These are phyloP conservation scores for Aspergillus unguis DNA, from an alignment of 2,329 filamentous ascomycete genomes.

Conservation along the genomic window DNA sequence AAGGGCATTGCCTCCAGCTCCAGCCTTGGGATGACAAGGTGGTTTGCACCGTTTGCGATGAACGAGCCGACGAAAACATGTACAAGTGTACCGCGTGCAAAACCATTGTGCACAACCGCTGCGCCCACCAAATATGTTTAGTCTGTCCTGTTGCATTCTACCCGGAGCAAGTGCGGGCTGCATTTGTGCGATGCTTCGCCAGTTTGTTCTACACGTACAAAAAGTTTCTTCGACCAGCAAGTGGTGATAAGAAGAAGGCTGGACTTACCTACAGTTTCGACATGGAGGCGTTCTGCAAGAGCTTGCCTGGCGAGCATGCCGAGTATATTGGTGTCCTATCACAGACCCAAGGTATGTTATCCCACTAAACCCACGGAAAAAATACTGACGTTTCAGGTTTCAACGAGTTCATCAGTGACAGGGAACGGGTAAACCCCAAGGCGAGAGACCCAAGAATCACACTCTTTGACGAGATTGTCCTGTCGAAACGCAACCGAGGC, in stretches of 20 bases:
- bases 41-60: constrained; percentile 49
- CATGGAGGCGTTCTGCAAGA: constrained; percentile 63
- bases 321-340: constrained; percentile 62
- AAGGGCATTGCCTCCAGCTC: constrained; percentile 49
- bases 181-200: constrained; percentile 66
- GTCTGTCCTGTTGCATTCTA: constrained; percentile 66
- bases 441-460: constrained; percentile 56
- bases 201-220: constrained; percentile 68
- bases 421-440: constrained; percentile 52
- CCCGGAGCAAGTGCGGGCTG: constrained; percentile 63
- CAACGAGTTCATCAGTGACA: constrained; percentile 64
- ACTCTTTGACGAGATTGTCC: constrained; percentile 63
- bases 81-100: constrained; percentile 49
- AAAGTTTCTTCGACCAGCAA: constrained; percentile 58
- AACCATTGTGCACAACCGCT: constrained; percentile 56
- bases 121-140: constrained; percentile 58
- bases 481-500: constrained; percentile 62
- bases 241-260: constrained; percentile 59
- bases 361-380: background rate
- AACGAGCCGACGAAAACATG: constrained; percentile 58
- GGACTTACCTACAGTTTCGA: constrained; percentile 64
- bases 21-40: constrained; percentile 43
- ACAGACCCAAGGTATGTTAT: constrained; percentile 57
- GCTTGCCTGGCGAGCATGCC: constrained; percentile 61
- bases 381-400: constrained; percentile 42